A percentile compares a stretch with the other conserved stretches of the same genome.
These are phyloP conservation scores for Globisporangium uncinulatum DNA, from an alignment of 352 stramenopile genomes.

Conservation along the genomic window DNA sequence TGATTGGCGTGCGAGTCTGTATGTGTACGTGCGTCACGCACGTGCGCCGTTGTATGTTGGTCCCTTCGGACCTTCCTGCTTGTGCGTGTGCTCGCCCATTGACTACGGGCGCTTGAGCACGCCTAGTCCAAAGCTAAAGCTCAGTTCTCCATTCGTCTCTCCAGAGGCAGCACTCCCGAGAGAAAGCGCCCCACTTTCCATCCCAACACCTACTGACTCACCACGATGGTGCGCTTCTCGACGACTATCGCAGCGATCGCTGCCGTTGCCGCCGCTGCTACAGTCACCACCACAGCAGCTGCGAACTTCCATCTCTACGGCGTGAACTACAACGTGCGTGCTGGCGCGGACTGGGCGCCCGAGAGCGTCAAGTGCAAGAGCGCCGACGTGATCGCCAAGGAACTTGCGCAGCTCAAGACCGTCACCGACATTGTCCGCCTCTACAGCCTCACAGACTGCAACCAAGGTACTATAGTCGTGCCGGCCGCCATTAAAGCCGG, in stretches of 20 bases:
- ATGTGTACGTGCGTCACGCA: too few species aligned
- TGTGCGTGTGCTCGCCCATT: too few species aligned
- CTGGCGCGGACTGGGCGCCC: constrained; percentile 43
- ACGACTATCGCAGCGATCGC: background rate
- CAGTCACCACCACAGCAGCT: constrained; percentile 1
- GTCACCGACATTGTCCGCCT: constrained; percentile 43
- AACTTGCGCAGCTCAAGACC: constrained; percentile 33
- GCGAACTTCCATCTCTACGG: constrained; percentile 31
- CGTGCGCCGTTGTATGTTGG: too few species aligned
- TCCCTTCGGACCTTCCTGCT: too few species aligned
- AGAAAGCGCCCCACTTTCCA: background rate
- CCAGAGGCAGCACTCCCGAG: background rate
- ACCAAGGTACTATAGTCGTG: constrained; percentile 35
- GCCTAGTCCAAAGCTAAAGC: too few species aligned
- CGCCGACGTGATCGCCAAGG: constrained; percentile 22
- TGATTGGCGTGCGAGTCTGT: too few species aligned
- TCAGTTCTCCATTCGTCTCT: too few species aligned
- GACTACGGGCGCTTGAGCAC: too few species aligned
- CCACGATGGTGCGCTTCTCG: background rate
- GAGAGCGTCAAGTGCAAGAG: constrained; percentile 41
- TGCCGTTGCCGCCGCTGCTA: background rate
- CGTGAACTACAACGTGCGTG: constrained; percentile 66
- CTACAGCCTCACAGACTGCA: constrained; percentile 49
- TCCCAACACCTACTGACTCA: background rate
- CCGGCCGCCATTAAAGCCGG: constrained; percentile 37